Base-by-base conservation (phyloP, 768 basidiomycete species). In the button mushroom (Agaricus bisporus) region DNA sequence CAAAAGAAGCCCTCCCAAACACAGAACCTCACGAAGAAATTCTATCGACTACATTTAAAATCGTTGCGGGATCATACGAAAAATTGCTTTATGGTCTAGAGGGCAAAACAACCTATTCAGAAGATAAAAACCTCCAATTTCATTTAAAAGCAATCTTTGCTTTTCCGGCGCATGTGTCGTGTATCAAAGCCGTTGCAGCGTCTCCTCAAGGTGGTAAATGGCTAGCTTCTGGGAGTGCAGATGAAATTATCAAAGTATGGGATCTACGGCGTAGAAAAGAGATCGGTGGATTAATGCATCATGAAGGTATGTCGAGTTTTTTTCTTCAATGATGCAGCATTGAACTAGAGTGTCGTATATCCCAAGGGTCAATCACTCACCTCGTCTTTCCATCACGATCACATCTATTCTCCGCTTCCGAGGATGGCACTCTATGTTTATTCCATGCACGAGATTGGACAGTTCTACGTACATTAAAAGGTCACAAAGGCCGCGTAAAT, bases 211-310 rank as follows among this genome's bases (percentile, higher is more conserved):
- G 94, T 29, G 93, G 93, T 1, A 98, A 97, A 71, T 98, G 94
- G 93, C 77, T 98, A 14, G 95, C 93, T 7, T 93, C 88, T 0
- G 97, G 94, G 6, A 92, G 91, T 58, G 81, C 89, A n/a, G 97
- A 99, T 64, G 97, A 98, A 67, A 89, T 95, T 46, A 73, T 98
- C 61, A 98, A 98, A 67, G 85, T 99, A 8, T 99, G 97, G 97
- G 94, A 98, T 72, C 68, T 99, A 56, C 78, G 85, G 50, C 74
- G 94, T 63, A 75, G 85, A 67, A 97, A 97, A 70, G 95, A 99
- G 68, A 80, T 99, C 48, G 97, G 97, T 29, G 91, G 88, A 42
- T 71, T 99, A 49, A 90, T 94, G 82, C 93, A 97, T 54, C 95
- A 98, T 65, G 81, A 92, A 76, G 95, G 95, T 95, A 59, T 18